Percentiles rank a stretch among this genome's conserved stretches.
Evolutionary conservation across 768 basidiomycete genomes (phyloP).

Genomic region (Panellus pusillus): DNA sequence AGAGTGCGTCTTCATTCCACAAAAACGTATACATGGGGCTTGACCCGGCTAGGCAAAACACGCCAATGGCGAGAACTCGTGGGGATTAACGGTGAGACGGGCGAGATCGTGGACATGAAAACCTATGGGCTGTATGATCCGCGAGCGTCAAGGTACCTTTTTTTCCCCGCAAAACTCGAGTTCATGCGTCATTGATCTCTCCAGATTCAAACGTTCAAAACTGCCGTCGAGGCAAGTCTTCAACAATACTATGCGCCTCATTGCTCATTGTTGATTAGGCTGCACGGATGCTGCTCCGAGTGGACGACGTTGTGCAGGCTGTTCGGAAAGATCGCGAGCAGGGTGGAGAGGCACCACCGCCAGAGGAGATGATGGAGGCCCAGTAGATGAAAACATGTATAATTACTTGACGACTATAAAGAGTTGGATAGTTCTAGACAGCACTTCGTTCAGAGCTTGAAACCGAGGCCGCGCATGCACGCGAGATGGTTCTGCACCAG

Average conservation of each 20-base stretch:
- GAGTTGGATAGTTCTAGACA: not conserved
- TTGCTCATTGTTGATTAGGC: slow-evolving; percentile 44
- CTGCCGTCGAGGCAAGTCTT: slow-evolving; percentile 78
- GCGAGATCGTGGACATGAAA: slow-evolving; percentile 96
- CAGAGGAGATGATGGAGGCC: slow-evolving; percentile 56
- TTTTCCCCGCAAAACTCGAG: not conserved
- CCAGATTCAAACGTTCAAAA: slow-evolving; percentile 93
- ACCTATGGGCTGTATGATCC: slow-evolving; percentile 87
- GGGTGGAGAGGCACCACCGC: slow-evolving; percentile 45
- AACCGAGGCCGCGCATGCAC: slow-evolving; percentile 91
- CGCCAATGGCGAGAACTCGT: slow-evolving; percentile 84
- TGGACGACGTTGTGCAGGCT: slow-evolving; percentile 94
- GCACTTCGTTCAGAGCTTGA: slow-evolving; percentile 56
- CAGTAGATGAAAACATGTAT: slow-evolving; percentile 16
- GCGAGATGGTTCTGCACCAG: slow-evolving; percentile 78
- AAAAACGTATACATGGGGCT: not conserved
- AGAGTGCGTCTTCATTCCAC: slow-evolving; percentile 54
- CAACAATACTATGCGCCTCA: not conserved
- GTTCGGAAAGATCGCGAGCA: slow-evolving; percentile 71
- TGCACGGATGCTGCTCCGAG: slow-evolving; percentile 86
- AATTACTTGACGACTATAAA: slow-evolving; percentile 5
- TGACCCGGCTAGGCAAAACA: slow-evolving; percentile 76
- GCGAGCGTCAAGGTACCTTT: slow-evolving; percentile 86
- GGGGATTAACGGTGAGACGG: slow-evolving; percentile 95
- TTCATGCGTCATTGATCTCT: not conserved